phyloP scores from a whole-genome alignment of 2,329 filamentous ascomycete genomes.

The Neoscytalidium dimidiatum region DNA sequence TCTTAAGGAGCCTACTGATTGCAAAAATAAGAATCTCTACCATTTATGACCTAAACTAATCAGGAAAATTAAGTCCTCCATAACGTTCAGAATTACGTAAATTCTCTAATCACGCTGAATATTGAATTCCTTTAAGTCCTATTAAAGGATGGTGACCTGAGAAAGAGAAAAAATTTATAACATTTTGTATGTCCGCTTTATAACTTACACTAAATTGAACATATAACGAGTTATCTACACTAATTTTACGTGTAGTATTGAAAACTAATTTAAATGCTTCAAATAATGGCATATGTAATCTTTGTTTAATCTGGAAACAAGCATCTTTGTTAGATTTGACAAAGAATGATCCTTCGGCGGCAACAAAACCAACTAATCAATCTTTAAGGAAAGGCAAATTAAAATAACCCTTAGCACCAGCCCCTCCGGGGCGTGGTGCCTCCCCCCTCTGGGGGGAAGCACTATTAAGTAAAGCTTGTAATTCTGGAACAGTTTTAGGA shows the following conservation, averaged over 20 bases:
- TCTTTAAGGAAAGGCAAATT: not conserved
- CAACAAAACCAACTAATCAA: not conserved
- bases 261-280: constrained; percentile 8
- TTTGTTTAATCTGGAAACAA: not conserved
- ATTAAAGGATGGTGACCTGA: not conserved
- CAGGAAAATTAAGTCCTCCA: not conserved
- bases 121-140: not conserved
- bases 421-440: no score
- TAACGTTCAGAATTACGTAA: not conserved
- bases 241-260: not conserved
- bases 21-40: no score
- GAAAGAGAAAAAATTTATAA: not conserved
- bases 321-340: not conserved
- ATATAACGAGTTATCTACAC: not conserved
- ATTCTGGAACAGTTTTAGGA: no score
- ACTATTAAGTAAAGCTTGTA: no score
- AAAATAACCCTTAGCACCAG: no score
- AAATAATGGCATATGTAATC: not conserved
- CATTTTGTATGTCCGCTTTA: not conserved
- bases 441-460: no score
- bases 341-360: not conserved
- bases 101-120: not conserved
- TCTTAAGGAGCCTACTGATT: no score
- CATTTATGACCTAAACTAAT: not conserved
- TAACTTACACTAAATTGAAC: not conserved